These are phyloP conservation scores for Jamesozyma jinghongensis DNA, from an alignment of 805 yeast species.

Conservation along the genomic window DNA sequence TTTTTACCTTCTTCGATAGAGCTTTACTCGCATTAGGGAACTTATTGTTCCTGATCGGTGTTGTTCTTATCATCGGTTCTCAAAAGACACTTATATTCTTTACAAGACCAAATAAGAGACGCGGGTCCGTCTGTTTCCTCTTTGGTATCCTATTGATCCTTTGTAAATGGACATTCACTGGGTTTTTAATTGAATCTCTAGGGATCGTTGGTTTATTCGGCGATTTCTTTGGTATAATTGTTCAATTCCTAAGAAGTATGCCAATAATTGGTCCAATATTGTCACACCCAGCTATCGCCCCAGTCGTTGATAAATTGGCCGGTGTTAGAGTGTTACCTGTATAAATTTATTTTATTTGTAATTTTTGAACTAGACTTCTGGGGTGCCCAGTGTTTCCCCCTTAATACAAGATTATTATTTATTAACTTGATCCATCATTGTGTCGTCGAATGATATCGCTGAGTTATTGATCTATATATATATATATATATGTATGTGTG, in stretches of 20 bases:
- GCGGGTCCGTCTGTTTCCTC: conserved; percentile 76
- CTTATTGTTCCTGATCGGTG: conserved; percentile 67
- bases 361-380: too few relatives aligned
- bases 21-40: conserved; percentile 88
- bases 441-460: too few relatives aligned
- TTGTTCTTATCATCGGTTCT: conserved; percentile 78
- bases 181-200: conserved; percentile 73
- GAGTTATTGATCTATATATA: too few relatives aligned
- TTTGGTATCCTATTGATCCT: conserved; percentile 71
- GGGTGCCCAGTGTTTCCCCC: too few relatives aligned
- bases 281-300: conserved; percentile 75
- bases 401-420: too few relatives aligned
- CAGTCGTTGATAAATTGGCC: conserved; percentile 54
- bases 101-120: conserved; percentile 74
- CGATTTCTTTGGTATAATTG: conserved; percentile 84
- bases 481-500: neutral
- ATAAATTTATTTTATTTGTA: conserved; percentile 18
- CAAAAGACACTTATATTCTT: conserved; percentile 75
- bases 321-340: conserved; percentile 63
- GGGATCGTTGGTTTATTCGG: conserved; percentile 91
- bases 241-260: conserved; percentile 76
- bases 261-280: conserved; percentile 83
- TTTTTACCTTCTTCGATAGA: conserved; percentile 78
- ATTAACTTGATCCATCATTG: too few relatives aligned
- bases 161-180: conserved; percentile 67